Base-by-base conservation (phyloP, 1,284 basidiomycete species). In the Tilletia setariae region DNA sequence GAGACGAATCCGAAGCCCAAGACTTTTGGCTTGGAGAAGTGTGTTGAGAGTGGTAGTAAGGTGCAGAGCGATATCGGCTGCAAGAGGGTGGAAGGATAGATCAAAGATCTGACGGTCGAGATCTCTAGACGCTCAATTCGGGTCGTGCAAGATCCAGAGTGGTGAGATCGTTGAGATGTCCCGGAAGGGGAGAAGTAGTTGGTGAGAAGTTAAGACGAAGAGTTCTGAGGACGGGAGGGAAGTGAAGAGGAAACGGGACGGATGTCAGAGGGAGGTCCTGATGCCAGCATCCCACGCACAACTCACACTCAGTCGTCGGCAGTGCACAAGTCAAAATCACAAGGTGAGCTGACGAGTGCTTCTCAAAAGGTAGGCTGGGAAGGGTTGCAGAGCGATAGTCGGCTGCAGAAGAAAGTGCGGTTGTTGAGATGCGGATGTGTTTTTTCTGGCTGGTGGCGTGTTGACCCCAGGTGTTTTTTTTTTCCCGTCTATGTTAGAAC, bases 351-450 rank as follows among this genome's bases (percentile, higher is more conserved):
- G 47, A 49, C 23, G 47, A 11, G 19, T n/a, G 23, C 47, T 19
- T 7, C 19, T 25, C 23, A 25, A 16, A 23, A 13, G 13, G 13
- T 23, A 21, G 13, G 16, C 6, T n/a, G 21, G 23, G 1, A 32
- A 19, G 32, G 56, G 56, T 2, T 32, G 56, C 56, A 61, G 56
- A 61, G 56, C 56, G 56, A 61, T 25, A 19, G 35, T 61, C 56
- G 56, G 56, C 56, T 61, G 56, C 56, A 63, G 8, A 61, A 67
- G 32, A 23, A 46, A 49, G 35, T 66, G 64, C 66, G 59, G 64
- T 56, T 43, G 42, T 23, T 16, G 23, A 46, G 23, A 30, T 40
- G 63, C 15, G 28, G 16, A 25, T 11, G 8, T 9, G 4, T 19
- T 9, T 49, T n/a, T 19, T 11, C n/a, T 11, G 19, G 47, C 23